These are phyloP conservation scores for Kwoniella europaea DNA, from an alignment of 768 basidiomycete species.

Conservation along the genomic window DNA sequence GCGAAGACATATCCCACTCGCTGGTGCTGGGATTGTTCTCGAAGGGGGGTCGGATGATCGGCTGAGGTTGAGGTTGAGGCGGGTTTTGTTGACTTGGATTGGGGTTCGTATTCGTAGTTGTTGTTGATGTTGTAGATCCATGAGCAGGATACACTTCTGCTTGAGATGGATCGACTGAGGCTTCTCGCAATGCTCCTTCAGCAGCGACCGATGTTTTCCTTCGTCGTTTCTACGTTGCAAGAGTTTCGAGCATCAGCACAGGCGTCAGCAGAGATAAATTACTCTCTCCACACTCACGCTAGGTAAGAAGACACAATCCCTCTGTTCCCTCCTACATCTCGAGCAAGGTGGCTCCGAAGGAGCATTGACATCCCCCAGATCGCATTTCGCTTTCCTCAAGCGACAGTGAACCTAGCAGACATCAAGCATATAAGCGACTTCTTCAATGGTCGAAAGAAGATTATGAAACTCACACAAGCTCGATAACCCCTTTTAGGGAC, in stretches of 20 bases:
- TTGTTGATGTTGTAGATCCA: conserved; percentile 1
- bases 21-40: neutral
- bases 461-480: conserved; percentile 39
- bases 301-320: conserved; percentile 52
- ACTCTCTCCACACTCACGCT: conserved; percentile 31
- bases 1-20: conserved; percentile 17
- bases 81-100: neutral
- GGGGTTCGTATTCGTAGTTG: neutral
- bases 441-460: neutral
- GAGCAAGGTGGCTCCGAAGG: conserved; percentile 53
- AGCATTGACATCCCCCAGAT: conserved; percentile 54
- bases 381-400: conserved; percentile 50
- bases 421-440: no score
- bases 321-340: conserved; percentile 50
- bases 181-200: neutral
- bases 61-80: neutral
- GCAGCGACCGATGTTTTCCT: conserved; percentile 22
- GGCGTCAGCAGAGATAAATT: no score
- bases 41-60: conserved; percentile 3
- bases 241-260: neutral
- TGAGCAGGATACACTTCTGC: conserved; percentile 25
- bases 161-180: conserved; percentile 8
- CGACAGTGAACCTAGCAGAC: conserved; percentile 41
- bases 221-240: conserved; percentile 40
- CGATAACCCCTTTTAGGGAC: conserved; percentile 48